Evolutionary conservation across 2,329 filamentous ascomycete species (phyloP).

Genomic region (Didymella keratinophila): DNA sequence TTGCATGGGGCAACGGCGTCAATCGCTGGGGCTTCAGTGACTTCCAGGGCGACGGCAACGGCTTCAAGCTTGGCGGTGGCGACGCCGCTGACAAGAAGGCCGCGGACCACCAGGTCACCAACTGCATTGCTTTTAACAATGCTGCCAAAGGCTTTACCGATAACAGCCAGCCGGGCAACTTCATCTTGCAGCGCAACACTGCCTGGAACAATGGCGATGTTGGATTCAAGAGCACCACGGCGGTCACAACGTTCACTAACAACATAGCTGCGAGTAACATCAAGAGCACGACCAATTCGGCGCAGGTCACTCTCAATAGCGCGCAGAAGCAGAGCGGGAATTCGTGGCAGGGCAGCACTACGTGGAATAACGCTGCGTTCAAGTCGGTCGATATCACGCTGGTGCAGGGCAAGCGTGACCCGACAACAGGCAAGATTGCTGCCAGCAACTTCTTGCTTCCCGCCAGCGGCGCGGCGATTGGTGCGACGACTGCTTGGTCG

Average conservation of each 20-base stretch:
- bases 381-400: slow-evolving; percentile 48
- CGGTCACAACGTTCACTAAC: slow-evolving; percentile 47
- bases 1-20: slow-evolving; percentile 58
- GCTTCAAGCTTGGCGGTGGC: slow-evolving; percentile 58
- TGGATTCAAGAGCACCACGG: slow-evolving; percentile 50
- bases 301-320: slow-evolving; percentile 30
- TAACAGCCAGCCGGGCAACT: slow-evolving; percentile 54
- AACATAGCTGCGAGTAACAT: slow-evolving; percentile 53
- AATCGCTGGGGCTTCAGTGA: slow-evolving; percentile 56
- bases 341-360: slow-evolving; percentile 53
- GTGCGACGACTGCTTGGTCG: slow-evolving; percentile 49
- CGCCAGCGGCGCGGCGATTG: slow-evolving; percentile 48
- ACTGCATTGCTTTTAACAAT: slow-evolving; percentile 57
- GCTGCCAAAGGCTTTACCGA: slow-evolving; percentile 58
- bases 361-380: slow-evolving; percentile 53
- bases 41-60: slow-evolving; percentile 59
- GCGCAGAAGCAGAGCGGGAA: slow-evolving; percentile 49
- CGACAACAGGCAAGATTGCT: slow-evolving; percentile 50
- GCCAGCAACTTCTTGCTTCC: slow-evolving; percentile 56
- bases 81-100: slow-evolving; percentile 43
- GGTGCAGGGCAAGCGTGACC: slow-evolving; percentile 51
- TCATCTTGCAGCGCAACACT: slow-evolving; percentile 55
- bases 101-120: slow-evolving; percentile 56
- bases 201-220: slow-evolving; percentile 57
- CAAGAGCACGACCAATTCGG: slow-evolving; percentile 27